A percentile compares a stretch with the other conserved stretches of the same genome.
phyloP scores from a whole-genome alignment of 257 asterid genomes.

The Prunella vulgaris region DNA sequence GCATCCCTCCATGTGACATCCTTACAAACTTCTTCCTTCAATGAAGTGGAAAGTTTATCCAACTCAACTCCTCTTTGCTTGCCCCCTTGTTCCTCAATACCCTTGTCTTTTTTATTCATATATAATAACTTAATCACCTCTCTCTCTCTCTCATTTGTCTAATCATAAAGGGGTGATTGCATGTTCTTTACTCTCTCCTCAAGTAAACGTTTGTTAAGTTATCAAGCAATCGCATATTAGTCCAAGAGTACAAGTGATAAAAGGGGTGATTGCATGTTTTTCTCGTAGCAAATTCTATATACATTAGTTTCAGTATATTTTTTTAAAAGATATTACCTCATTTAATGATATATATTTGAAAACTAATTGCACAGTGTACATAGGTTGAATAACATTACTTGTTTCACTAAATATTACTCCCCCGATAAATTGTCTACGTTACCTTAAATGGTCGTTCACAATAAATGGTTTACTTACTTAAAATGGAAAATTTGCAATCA shows the following conservation, averaged over 20 bases:
- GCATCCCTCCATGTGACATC: constrained; percentile 51
- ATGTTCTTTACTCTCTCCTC: constrained; percentile 69
- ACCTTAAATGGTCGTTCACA: too few relatives aligned
- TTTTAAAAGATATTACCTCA: too few relatives aligned
- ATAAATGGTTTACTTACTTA: too few relatives aligned
- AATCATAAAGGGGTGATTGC: constrained; percentile 35
- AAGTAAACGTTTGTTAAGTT: constrained; percentile 34
- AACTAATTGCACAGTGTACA: too few relatives aligned
- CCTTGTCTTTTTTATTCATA: constrained; percentile 8
- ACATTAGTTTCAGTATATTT: too few relatives aligned
- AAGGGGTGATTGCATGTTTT: too few relatives aligned
- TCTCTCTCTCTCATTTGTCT: constrained; percentile 16
- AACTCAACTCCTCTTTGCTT: constrained; percentile 42
- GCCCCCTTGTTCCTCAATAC: constrained; percentile 29
- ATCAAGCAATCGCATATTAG: constrained; percentile 32
- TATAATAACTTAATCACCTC: background rate
- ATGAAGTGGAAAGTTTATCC: constrained; percentile 59
- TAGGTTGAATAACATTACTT: too few relatives aligned
- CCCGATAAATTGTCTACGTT: too few relatives aligned
- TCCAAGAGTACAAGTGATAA: background rate
- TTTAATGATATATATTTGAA: too few relatives aligned
- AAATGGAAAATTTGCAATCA: too few relatives aligned
- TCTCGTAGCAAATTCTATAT: too few relatives aligned
- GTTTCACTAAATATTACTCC: too few relatives aligned
- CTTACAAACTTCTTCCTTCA: constrained; percentile 39